phyloP scores from a whole-genome alignment of 2,329 filamentous ascomycete species.

The Apiospora malaysiana region DNA sequence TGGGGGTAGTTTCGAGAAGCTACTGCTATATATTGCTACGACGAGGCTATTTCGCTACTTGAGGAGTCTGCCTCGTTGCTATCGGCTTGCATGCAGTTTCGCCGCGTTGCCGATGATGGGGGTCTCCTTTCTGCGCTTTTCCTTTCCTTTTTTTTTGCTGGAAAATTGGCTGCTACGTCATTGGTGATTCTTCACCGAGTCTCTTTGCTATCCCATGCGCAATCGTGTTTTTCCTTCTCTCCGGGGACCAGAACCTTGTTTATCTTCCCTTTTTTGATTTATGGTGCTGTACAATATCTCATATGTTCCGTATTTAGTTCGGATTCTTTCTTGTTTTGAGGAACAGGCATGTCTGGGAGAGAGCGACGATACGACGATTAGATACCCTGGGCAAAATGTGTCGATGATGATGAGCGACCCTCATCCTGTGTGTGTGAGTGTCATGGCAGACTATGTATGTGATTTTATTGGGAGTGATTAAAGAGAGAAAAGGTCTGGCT shows the following conservation, averaged over 20 bases:
- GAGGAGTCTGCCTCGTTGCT: neutral
- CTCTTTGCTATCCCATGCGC: neutral
- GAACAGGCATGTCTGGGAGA: neutral
- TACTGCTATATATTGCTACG: neutral
- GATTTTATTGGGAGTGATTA: neutral
- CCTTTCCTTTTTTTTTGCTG: neutral
- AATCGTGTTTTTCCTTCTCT: neutral
- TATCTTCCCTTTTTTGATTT: neutral
- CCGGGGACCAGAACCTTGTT: neutral
- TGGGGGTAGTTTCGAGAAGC: neutral
- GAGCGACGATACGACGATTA: neutral
- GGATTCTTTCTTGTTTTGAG: no score
- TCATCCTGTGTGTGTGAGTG: neutral
- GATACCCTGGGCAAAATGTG: neutral
- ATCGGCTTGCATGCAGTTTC: neutral
- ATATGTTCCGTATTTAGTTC: neutral
- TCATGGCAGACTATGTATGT: neutral
- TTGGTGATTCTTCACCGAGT: neutral
- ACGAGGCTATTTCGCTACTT: neutral
- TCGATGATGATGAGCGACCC: neutral
- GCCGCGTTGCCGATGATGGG: neutral
- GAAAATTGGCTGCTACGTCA: neutral
- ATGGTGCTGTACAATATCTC: neutral
- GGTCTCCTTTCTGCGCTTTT: neutral
- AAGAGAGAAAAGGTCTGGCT: neutral